A percentile compares a stretch with the other conserved stretches of the same genome.
Conservation (phyloP, 345 rosid genomes). For the Angophora floribunda region DNA sequence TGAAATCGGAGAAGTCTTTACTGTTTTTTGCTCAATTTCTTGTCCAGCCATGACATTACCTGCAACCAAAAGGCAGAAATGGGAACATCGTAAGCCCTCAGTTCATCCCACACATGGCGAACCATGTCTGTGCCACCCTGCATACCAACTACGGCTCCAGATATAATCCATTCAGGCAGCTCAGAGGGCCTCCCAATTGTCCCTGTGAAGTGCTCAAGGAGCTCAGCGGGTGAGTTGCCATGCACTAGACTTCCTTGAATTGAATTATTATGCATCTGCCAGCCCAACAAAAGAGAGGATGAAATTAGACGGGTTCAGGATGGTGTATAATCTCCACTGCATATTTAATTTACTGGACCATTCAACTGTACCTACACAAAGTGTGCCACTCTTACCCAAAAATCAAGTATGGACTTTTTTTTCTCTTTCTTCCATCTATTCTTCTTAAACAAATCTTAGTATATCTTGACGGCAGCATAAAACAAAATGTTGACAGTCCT, state of each 20-base stretch:
- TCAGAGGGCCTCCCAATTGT: constrained; percentile 60
- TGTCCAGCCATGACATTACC: constrained; percentile 14
- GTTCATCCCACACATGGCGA: constrained; percentile 29
- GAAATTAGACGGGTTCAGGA: background rate
- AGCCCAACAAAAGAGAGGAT: constrained; percentile 22
- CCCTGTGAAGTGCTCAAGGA: constrained; percentile 45
- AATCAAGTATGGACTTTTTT: background rate
- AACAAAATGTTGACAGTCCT: background rate
- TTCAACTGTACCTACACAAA: background rate
- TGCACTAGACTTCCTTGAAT: constrained; percentile 46
- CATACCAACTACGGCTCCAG: constrained; percentile 79
- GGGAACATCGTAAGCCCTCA: constrained; percentile 39
- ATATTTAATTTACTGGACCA: background rate
- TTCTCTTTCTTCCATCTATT: background rate
- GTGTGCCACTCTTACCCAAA: background rate
- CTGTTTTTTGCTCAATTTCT: background rate
- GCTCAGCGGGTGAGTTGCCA: constrained; percentile 54
- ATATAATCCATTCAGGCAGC: constrained; percentile 71
- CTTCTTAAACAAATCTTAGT: background rate
- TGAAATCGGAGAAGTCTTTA: background rate
- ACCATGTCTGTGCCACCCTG: constrained; percentile 77
- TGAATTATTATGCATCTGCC: constrained; percentile 52
- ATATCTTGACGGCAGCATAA: background rate
- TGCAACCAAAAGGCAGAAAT: constrained; percentile 75
- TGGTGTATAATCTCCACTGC: background rate